Percentiles rank a stretch among this genome's conserved stretches.
phyloP scores from a whole-genome alignment of 1,284 basidiomycete genomes.

The Cryptococcus maquisensis region DNA sequence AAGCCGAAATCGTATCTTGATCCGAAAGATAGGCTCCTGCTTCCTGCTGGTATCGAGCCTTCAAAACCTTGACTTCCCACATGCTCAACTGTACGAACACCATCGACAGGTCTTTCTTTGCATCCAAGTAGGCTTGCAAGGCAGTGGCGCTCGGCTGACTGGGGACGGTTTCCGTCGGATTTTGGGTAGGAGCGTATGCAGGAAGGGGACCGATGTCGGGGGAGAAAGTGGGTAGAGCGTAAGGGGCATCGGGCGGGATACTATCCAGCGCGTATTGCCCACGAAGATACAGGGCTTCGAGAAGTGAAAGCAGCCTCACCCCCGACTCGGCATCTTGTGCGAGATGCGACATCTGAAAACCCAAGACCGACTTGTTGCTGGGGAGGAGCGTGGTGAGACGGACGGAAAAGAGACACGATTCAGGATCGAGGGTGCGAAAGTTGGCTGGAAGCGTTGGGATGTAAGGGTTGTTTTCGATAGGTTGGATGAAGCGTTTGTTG shows the following conservation, averaged over 20 bases:
- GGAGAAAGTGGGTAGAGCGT: neutral
- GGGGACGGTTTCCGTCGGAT: too few relatives aligned
- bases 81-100: neutral
- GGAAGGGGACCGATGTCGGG: neutral
- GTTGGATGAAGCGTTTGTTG: conserved; percentile 16
- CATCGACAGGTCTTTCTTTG: neutral
- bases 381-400: conserved; percentile 19
- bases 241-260: neutral
- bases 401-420: conserved; percentile 17
- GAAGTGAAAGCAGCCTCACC: conserved; percentile 19
- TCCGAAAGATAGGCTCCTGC: conserved; percentile 4
- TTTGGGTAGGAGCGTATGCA: neutral
- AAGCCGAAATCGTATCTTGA: conserved; percentile 23
- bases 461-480: conserved; percentile 10
- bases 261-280: neutral
- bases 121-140: too few relatives aligned
- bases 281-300: conserved; percentile 24
- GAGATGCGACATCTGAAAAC: conserved; percentile 23
- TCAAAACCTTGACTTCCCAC: neutral
- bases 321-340: conserved; percentile 21
- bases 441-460: conserved; percentile 10
- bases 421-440: conserved; percentile 14
- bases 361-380: conserved; percentile 15
- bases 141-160: neutral
- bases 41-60: neutral